These are phyloP conservation scores for Rhazya stricta DNA, from an alignment of 257 asterid genomes.

Conservation along the genomic window DNA sequence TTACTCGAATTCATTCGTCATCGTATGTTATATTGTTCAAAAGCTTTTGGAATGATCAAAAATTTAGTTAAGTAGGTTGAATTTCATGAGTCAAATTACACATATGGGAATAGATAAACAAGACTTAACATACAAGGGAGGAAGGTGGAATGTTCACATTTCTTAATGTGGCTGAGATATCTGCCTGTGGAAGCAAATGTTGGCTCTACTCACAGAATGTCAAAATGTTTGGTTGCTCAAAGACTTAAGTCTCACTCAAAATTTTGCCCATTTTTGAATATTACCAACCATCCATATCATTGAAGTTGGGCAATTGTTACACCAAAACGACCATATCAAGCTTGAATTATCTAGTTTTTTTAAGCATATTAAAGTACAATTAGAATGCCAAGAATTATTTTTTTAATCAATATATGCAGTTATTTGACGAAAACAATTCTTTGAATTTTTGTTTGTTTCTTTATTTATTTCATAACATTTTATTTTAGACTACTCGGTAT, in stretches of 20 bases:
- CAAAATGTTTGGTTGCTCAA: not conserved
- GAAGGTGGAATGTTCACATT: conserved; percentile 1
- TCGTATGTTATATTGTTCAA: too few relatives aligned
- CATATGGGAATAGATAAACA: not conserved
- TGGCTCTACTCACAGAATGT: not conserved
- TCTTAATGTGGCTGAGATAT: not conserved
- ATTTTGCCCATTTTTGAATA: not conserved
- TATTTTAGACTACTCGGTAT: too few relatives aligned
- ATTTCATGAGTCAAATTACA: not conserved
- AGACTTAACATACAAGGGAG: conserved; percentile 1
- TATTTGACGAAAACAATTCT: too few relatives aligned
- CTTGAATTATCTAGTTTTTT: too few relatives aligned
- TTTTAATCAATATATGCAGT: too few relatives aligned
- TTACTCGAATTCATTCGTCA: too few relatives aligned
- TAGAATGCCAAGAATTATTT: not conserved
- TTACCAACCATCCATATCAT: conserved; percentile 1
- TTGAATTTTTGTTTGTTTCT: too few relatives aligned
- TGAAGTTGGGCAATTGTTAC: not conserved
- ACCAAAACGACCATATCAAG: not conserved
- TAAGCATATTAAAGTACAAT: not conserved
- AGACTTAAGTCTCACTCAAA: conserved; percentile 9
- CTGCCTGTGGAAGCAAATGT: not conserved
- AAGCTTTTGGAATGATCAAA: too few relatives aligned
- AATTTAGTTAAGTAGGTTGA: not conserved
- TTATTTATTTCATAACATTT: too few relatives aligned